Conservation (phyloP, 495 filamentous ascomycete species). For the Tirmania nivea region DNA sequence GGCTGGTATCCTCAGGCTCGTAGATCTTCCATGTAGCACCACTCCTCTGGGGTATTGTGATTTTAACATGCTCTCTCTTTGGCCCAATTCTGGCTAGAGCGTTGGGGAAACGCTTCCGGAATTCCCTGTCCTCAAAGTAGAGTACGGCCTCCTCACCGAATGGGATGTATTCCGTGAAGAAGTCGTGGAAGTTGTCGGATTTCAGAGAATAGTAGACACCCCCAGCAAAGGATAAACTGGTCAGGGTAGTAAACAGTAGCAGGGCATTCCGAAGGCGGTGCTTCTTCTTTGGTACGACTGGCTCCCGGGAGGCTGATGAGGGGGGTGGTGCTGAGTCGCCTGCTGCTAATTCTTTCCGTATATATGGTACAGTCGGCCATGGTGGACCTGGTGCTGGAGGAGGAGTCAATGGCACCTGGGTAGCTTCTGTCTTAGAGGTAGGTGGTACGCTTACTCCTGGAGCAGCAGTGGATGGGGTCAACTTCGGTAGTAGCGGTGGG, state of each 20-base stretch:
- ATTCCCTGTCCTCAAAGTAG: slow-evolving; percentile 94
- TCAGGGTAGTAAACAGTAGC: slow-evolving; percentile 46
- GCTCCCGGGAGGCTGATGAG: slow-evolving; percentile 19
- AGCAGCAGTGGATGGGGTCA: slow-evolving; percentile 23
- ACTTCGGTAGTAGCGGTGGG: slow-evolving; percentile 26
- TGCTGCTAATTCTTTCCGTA: slow-evolving; percentile 31
- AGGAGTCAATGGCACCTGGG: background rate
- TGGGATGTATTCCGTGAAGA: slow-evolving; percentile 93
- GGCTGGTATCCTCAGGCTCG: slow-evolving; percentile 27
- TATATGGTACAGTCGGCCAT: background rate
- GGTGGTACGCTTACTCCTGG: slow-evolving; percentile 14
- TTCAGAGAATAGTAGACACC: slow-evolving; percentile 78
- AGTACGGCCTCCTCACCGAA: slow-evolving; percentile 86
- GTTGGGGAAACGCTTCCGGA: slow-evolving; percentile 72
- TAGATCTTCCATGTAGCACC: slow-evolving; percentile 67
- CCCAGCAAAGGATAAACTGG: slow-evolving; percentile 58
- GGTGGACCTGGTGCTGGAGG: background rate
- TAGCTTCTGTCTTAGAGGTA: slow-evolving; percentile 2
- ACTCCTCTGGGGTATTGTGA: slow-evolving; percentile 66
- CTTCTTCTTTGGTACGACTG: slow-evolving; percentile 32
- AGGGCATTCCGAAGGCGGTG: slow-evolving; percentile 56
- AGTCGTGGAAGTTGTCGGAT: slow-evolving; percentile 96
- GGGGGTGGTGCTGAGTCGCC: slow-evolving; percentile 27
- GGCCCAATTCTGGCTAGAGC: slow-evolving; percentile 27
- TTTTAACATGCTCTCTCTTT: slow-evolving; percentile 28